Percentiles rank a stretch among this genome's conserved stretches.
phyloP scores from a whole-genome alignment of 306 rosid genomes.

The Fagus sylvatica region DNA sequence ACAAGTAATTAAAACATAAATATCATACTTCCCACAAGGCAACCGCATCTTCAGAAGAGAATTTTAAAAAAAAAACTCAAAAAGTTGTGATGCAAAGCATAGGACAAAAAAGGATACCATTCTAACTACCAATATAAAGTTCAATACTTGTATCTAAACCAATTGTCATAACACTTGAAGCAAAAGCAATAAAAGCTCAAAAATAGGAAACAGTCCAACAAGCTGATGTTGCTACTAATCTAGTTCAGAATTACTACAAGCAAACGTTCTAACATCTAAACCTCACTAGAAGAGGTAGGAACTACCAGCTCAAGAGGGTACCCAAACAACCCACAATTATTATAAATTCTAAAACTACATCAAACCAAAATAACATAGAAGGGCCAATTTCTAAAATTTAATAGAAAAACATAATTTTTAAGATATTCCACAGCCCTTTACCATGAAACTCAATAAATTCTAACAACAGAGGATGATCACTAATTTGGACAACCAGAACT shows the following conservation, averaged over 20 bases:
- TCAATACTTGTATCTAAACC: background rate
- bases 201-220: background rate
- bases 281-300: background rate
- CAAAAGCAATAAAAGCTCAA: background rate
- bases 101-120: background rate
- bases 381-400: background rate
- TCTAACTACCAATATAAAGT: background rate
- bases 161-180: background rate
- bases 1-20: no score
- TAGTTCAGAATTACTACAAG: background rate
- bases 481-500: background rate
- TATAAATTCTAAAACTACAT: no score
- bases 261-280: background rate
- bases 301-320: no score
- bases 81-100: background rate
- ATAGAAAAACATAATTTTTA: background rate
- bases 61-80: background rate
- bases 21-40: background rate
- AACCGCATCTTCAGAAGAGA: background rate
- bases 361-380: background rate
- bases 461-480: background rate
- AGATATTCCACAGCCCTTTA: background rate
- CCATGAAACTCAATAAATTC: background rate
- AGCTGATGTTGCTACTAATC: background rate
- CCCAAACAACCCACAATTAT: no score